These are phyloP conservation scores for Glycine soja DNA, from an alignment of 306 rosid genomes.

Conservation along the genomic window DNA sequence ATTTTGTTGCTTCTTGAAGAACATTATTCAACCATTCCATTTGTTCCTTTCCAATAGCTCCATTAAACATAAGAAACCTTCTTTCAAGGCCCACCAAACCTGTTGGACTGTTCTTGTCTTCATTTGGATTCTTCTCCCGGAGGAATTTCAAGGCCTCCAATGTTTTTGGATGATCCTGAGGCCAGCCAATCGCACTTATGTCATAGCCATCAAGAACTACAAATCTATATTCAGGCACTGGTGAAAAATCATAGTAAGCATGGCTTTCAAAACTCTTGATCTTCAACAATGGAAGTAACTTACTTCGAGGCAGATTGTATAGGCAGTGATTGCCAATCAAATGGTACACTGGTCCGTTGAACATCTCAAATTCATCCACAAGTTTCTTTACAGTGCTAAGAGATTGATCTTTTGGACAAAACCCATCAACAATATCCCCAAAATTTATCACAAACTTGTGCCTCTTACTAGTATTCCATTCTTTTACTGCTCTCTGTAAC, in stretches of 20 bases:
- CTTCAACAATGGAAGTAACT: constrained; percentile 77
- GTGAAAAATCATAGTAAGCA: constrained; percentile 90
- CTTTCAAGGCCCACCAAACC: constrained; percentile 76
- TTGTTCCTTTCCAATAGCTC: constrained; percentile 87
- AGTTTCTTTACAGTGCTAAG: constrained; percentile 62
- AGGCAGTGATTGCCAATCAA: constrained; percentile 96
- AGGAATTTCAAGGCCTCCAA: constrained; percentile 71
- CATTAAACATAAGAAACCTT: constrained; percentile 94
- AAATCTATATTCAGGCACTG: constrained; percentile 70
- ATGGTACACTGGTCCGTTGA: constrained; percentile 76
- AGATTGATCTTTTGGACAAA: constrained; percentile 83
- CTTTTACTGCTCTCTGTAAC: constrained; percentile 75
- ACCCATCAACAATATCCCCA: constrained; percentile 94
- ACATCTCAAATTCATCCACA: constrained; percentile 62
- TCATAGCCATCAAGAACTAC: constrained; percentile 88
- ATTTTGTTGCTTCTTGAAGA: constrained; percentile 71
- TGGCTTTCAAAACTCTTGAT: constrained; percentile 54
- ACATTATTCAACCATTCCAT: constrained; percentile 74
- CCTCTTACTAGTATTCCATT: constrained; percentile 69
- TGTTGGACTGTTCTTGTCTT: constrained; percentile 80
- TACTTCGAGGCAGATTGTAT: constrained; percentile 83
- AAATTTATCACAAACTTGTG: constrained; percentile 75
- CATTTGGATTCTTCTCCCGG: constrained; percentile 74
- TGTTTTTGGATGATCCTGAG: constrained; percentile 72
- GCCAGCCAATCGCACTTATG: constrained; percentile 93